A percentile compares a stretch with the other conserved stretches of the same genome.
These are phyloP conservation scores for Acer yangbiense DNA, from an alignment of 345 rosid genomes.

Conservation along the genomic window DNA sequence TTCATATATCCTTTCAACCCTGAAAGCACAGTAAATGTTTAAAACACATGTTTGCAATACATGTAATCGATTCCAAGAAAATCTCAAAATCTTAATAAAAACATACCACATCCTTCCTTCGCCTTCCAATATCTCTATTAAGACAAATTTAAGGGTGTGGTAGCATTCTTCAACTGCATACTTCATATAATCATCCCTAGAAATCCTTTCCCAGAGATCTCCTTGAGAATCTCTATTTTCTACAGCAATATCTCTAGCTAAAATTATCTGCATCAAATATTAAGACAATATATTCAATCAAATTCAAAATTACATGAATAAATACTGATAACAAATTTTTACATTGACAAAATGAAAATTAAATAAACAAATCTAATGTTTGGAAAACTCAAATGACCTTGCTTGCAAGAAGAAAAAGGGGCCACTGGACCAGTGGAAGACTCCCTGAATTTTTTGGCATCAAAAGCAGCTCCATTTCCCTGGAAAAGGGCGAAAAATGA, in stretches of 20 bases:
- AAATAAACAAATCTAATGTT: neutral
- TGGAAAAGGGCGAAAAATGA: slow-evolving; percentile 24
- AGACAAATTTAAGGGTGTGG: slow-evolving; percentile 57
- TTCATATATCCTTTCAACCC: slow-evolving; percentile 86
- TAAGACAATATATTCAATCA: neutral
- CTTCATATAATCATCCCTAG: slow-evolving; percentile 88
- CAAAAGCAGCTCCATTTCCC: slow-evolving; percentile 90
- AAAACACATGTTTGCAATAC: neutral
- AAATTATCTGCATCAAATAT: slow-evolving; percentile 56
- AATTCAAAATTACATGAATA: neutral
- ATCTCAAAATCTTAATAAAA: slow-evolving; percentile 17
- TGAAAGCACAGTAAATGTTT: slow-evolving; percentile 34
- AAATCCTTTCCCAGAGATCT: slow-evolving; percentile 89
- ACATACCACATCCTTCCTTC: slow-evolving; percentile 94
- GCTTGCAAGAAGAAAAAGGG: slow-evolving; percentile 98
- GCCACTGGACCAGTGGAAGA: slow-evolving; percentile 89
- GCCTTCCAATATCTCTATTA: slow-evolving; percentile 71
- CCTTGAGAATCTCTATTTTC: slow-evolving; percentile 69
- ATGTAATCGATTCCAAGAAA: slow-evolving; percentile 11
- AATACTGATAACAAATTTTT: neutral
- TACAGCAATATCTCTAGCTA: slow-evolving; percentile 88
- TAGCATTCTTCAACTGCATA: slow-evolving; percentile 95
- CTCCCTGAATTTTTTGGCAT: slow-evolving; percentile 94
- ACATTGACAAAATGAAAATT: neutral
- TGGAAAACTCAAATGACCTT: slow-evolving; percentile 55